Percentiles rank a stretch among this genome's conserved stretches.
These are phyloP conservation scores for Immersiporthe knoxdaviesiana DNA, from an alignment of 2,329 filamentous ascomycete species.

Conservation along the genomic window DNA sequence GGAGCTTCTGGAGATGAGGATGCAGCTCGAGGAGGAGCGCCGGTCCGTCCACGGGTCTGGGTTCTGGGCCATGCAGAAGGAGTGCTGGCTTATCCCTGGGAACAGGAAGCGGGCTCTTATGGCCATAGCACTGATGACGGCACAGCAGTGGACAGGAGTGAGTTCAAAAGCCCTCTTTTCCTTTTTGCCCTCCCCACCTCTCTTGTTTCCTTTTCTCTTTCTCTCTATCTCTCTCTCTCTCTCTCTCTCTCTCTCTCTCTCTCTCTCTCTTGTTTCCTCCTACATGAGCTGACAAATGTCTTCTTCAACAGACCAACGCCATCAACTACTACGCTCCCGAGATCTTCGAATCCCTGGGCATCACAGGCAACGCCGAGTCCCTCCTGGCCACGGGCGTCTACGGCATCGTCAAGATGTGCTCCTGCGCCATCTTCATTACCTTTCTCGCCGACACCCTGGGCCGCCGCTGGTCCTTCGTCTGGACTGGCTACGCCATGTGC, in stretches of 20 bases:
- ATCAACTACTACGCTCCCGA: conserved; percentile 42
- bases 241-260: accelerated
- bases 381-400: conserved; percentile 67
- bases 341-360: conserved; percentile 41
- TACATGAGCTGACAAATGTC: neutral
- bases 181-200: neutral
- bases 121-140: conserved; percentile 62
- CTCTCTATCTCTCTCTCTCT: neutral
- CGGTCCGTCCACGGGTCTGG: conserved; percentile 32
- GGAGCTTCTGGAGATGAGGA: conserved; percentile 39
- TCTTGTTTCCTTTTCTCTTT: too few relatives aligned
- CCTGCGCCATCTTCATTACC: conserved; percentile 61
- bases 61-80: conserved; percentile 35
- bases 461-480: conserved; percentile 57
- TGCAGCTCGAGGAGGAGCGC: conserved; percentile 38
- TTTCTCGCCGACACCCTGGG: conserved; percentile 66
- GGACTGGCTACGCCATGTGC: conserved; percentile 47
- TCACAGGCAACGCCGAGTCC: conserved; percentile 51
- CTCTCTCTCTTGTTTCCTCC: too few relatives aligned
- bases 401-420: conserved; percentile 63
- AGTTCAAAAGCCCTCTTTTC: conserved; percentile 33
- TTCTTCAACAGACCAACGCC: conserved; percentile 35
- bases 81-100: conserved; percentile 46
- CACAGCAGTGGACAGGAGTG: conserved; percentile 71
- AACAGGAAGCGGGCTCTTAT: conserved; percentile 37